These are phyloP conservation scores for Cystobasidium slooffiae DNA, from an alignment of 1,284 basidiomycete genomes.

Conservation along the genomic window DNA sequence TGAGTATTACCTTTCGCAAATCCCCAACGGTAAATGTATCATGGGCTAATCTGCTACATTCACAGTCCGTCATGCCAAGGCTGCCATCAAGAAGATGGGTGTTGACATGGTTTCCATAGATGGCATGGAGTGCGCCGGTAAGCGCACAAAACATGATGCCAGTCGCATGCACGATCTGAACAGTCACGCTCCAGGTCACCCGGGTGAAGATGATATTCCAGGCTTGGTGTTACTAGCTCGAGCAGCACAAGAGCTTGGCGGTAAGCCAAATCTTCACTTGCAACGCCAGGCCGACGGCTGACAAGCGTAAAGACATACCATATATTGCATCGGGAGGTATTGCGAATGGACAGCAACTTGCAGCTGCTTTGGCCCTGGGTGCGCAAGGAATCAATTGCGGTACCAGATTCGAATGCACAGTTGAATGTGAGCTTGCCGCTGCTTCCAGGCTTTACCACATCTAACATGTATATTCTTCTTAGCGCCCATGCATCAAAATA, in stretches of 20 bases:
- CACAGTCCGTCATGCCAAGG: conserved; percentile 41
- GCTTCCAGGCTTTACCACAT: background rate
- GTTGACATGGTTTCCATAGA: conserved; percentile 29
- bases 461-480: conserved; percentile 12
- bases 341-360: conserved; percentile 69
- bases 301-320: conserved; percentile 64
- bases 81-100: conserved; percentile 36
- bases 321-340: conserved; percentile 74
- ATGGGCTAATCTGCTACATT: background rate
- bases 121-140: conserved; percentile 64
- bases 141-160: conserved; percentile 34
- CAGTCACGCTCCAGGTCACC: conserved; percentile 70
- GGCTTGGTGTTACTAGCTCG: conserved; percentile 86
- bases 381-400: conserved; percentile 64
- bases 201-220: conserved; percentile 92
- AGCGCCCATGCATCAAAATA: conserved; percentile 73
- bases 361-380: conserved; percentile 78
- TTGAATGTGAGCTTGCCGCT: conserved; percentile 44
- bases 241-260: conserved; percentile 74
- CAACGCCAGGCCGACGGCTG: background rate
- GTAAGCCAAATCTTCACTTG: background rate
- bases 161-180: background rate
- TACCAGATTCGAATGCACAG: conserved; percentile 75
- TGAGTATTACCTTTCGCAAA: background rate
- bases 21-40: background rate